A percentile compares a stretch with the other conserved stretches of the same genome.
phyloP scores from a whole-genome alignment of 2,329 filamentous ascomycete genomes.

The Colletotrichum agaves region DNA sequence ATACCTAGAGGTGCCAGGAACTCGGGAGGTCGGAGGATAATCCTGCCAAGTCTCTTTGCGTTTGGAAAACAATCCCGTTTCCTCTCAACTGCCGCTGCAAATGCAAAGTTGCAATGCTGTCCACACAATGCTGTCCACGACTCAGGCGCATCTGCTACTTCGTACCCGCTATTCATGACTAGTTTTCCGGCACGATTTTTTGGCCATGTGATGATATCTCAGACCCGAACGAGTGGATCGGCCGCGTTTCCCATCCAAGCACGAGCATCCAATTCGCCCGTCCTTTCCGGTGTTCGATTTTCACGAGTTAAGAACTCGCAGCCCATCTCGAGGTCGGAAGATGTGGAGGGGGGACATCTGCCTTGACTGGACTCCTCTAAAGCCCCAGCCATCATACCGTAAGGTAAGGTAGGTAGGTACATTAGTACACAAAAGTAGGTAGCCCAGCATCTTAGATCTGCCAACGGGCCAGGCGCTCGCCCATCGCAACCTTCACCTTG shows the following conservation, averaged over 20 bases:
- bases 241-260: slow-evolving; percentile 22
- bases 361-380: not conserved
- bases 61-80: slow-evolving; percentile 12
- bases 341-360: slow-evolving; percentile 6
- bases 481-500: slow-evolving; percentile 18
- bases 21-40: not conserved
- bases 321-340: not conserved
- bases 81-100: not conserved
- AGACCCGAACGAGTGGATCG: slow-evolving; percentile 35
- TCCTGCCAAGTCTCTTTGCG: not conserved
- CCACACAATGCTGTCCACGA: not conserved
- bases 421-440: too few species aligned
- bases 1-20: not conserved
- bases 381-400: too few species aligned
- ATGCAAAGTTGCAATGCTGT: not conserved
- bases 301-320: slow-evolving; percentile 2
- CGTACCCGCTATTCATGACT: slow-evolving; percentile 30
- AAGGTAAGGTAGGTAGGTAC: too few species aligned
- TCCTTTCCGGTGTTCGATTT: not conserved
- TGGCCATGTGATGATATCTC: slow-evolving; percentile 36
- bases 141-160: slow-evolving; percentile 24
- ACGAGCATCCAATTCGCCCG: slow-evolving; percentile 2
- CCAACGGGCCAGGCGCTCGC: slow-evolving; percentile 19
- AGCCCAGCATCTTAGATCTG: slow-evolving; percentile 9
- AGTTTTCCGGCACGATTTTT: slow-evolving; percentile 23